Conservation (phyloP, 495 filamentous ascomycete species). For the Penicillium verhagenii region DNA sequence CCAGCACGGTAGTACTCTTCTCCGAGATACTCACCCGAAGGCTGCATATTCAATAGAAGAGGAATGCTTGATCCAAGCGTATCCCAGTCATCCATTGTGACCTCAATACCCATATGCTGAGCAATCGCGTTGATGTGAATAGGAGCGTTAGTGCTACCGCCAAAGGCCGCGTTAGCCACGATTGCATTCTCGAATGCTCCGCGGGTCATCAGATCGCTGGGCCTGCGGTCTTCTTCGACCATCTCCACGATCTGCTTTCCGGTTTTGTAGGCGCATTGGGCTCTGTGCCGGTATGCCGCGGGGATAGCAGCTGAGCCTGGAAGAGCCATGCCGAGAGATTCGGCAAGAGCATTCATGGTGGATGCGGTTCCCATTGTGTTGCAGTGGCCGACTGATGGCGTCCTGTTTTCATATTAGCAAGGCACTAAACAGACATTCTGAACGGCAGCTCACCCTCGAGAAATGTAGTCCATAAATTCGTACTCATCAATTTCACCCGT, state of each 20-base stretch:
- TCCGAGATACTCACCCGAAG: constrained; percentile 50
- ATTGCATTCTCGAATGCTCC: constrained; percentile 57
- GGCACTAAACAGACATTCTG: no score
- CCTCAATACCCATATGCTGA: constrained; percentile 50
- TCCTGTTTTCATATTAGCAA: constrained; percentile 27
- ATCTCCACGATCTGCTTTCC: constrained; percentile 55
- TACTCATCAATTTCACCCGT: constrained; percentile 50
- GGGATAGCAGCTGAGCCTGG: constrained; percentile 55
- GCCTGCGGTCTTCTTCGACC: constrained; percentile 52
- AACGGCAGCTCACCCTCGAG: constrained; percentile 35
- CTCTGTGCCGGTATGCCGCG: constrained; percentile 51
- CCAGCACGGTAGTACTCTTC: constrained; percentile 56
- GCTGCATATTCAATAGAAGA: constrained; percentile 54
- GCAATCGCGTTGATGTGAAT: constrained; percentile 57
- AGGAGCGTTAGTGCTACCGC: constrained; percentile 56
- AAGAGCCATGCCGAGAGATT: constrained; percentile 56
- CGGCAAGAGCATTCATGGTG: constrained; percentile 57
- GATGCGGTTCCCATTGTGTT: constrained; percentile 63
- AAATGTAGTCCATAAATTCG: constrained; percentile 49
- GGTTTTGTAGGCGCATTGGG: constrained; percentile 54
- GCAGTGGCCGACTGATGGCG: constrained; percentile 54
- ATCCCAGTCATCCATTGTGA: constrained; percentile 56
- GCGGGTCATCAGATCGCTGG: constrained; percentile 55
- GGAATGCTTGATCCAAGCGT: constrained; percentile 47
- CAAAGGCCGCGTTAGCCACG: constrained; percentile 52